These are phyloP conservation scores for Lodderomyces pseudojiufengensis DNA, from an alignment of 1,139 yeast genomes.

Conservation along the genomic window DNA sequence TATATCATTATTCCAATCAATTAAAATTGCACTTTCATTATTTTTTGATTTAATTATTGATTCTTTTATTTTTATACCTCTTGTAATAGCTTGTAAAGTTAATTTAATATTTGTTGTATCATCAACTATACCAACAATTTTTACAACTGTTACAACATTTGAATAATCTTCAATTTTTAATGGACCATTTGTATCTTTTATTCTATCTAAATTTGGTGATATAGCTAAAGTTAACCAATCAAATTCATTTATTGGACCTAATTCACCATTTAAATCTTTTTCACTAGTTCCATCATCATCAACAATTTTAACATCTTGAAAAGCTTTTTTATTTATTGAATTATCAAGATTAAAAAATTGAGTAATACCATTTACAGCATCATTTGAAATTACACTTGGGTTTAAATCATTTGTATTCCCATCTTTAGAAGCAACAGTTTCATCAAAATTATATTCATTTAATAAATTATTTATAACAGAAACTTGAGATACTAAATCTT, in stretches of 20 bases:
- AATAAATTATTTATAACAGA: conserved; percentile 31
- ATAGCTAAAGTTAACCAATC: conserved; percentile 43
- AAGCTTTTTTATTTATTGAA: conserved; percentile 7
- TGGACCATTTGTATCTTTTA: conserved; percentile 21
- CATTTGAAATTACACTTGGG: conserved; percentile 28
- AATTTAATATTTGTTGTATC: conserved; percentile 44
- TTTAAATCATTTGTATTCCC: conserved; percentile 16
- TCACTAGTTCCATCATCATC: neutral
- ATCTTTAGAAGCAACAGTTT: conserved; percentile 1
- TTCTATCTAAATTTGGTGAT: conserved; percentile 38
- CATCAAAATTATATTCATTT: conserved; percentile 33
- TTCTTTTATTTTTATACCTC: conserved; percentile 31
- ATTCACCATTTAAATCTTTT: neutral
- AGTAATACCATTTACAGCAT: conserved; percentile 36
- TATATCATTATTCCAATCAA: conserved; percentile 26
- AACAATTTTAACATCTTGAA: neutral
- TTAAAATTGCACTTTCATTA: conserved; percentile 29
- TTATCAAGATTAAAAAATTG: conserved; percentile 24
- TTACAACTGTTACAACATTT: conserved; percentile 36
- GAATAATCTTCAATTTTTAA: conserved; percentile 9
- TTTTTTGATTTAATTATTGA: conserved; percentile 4
- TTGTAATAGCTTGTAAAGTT: conserved; percentile 51
- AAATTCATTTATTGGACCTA: conserved; percentile 21
- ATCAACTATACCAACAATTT: conserved; percentile 47
- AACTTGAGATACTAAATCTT: conserved; percentile 26